These are phyloP conservation scores for Backusella psychrophila DNA, from an alignment of 192 early-diverging fungal genomes.

Conservation along the genomic window DNA sequence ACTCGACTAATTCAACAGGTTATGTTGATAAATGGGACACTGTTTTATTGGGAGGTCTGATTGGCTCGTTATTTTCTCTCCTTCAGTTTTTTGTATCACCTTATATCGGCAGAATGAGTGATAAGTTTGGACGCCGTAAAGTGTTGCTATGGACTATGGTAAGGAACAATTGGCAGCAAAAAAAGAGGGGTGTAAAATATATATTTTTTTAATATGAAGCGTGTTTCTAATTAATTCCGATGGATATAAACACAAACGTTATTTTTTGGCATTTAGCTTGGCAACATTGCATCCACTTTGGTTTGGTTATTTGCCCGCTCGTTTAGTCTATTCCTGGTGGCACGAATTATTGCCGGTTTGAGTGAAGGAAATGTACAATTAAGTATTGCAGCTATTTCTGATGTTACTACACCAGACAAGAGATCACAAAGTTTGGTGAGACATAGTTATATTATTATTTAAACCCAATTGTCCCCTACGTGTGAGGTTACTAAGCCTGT, in stretches of 20 bases:
- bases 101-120: constrained; percentile 76
- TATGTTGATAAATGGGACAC: constrained; percentile 54
- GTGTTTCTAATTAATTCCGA: background rate
- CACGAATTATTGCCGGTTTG: constrained; percentile 87
- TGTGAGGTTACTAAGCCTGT: background rate
- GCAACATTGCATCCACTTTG: constrained; percentile 84
- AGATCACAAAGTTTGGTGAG: constrained; percentile 78
- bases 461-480: background rate
- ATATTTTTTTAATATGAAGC: background rate
- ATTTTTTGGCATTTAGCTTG: constrained; percentile 48
- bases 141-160: constrained; percentile 88
- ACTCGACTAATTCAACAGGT: background rate
- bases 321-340: constrained; percentile 82
- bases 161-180: background rate
- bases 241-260: no score
- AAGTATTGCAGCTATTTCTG: constrained; percentile 92
- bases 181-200: background rate
- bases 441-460: background rate
- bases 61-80: constrained; percentile 93
- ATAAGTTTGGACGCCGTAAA: constrained; percentile 76
- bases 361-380: constrained; percentile 99
- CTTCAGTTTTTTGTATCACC: constrained; percentile 89
- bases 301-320: constrained; percentile 89
- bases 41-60: constrained; percentile 85
- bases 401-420: constrained; percentile 77